Evolutionary conservation across 495 filamentous ascomycete genomes (phyloP), one percentile per base, ranked within the genome.

Genomic region (Aspergillus indologenus): DNA sequence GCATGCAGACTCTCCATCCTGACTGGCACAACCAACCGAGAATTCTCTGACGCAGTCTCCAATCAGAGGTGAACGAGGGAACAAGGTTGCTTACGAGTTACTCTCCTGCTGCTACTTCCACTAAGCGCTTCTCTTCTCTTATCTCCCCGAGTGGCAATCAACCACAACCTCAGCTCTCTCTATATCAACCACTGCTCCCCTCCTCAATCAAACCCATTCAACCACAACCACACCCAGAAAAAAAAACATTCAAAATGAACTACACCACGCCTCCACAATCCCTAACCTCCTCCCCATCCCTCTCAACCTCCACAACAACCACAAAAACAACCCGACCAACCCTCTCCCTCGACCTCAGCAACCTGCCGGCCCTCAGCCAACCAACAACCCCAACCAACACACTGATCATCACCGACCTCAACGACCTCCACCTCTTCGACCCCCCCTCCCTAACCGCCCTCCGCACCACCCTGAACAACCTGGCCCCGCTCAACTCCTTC

Each of bases 331-430:
- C 76, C 52, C 79, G 56, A 50, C 65, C 84, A 44, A 79, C 80
- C n/a, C 83, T 94, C 54, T 87, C 86, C 5, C 80, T 98, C 57
- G 93, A 97, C 71, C 81, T 98, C 34, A 87, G 86, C 59, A 86
- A 80, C 68, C 69, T 97, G 19, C 93, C 93, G 34, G 81, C 90
- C 2, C 80, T 96, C 23, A 75, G 77, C n/a, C 82, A 87, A 66
- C 93, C 94, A 6, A 83, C 90, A 3, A 85, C 88, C 21, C 91
- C 93, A 34, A 89, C 90, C 58, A 98, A 98, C 76, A 97, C 92
- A 0, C 89, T 98, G 52, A 82, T 98, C 57, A 91, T 98, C 72
- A 94, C 91, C 64, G 77, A 96, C 73, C 86, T 98, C 34, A 77
- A 87, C 64, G 85, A 91, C 67, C 78, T 84, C 17, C 76, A 83